Evolutionary conservation across 768 basidiomycete species (phyloP).

Genomic region (Multifurca ochricompacta): DNA sequence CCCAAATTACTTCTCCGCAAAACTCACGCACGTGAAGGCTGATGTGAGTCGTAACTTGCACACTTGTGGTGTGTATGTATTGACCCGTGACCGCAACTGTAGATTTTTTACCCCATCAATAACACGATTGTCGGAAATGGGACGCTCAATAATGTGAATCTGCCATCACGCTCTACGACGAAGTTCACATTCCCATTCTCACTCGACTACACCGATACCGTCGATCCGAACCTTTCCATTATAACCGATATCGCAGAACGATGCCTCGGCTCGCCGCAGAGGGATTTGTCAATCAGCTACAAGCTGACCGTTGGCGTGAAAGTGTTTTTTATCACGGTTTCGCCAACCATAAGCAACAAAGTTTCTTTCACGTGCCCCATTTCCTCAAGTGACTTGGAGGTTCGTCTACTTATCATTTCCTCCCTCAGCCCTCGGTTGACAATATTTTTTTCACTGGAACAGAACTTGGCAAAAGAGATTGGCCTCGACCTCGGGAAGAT

Average conservation of each 20-base stretch:
- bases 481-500: not conserved
- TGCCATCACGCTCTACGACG: constrained; percentile 44
- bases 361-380: constrained; percentile 63
- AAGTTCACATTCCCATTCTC: constrained; percentile 73
- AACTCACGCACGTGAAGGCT: constrained; percentile 55
- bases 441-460: not conserved
- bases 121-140: constrained; percentile 64
- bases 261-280: constrained; percentile 40
- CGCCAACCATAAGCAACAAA: constrained; percentile 54
- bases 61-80: not conserved
- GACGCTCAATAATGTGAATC: constrained; percentile 33
- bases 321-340: constrained; percentile 56
- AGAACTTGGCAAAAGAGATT: not conserved
- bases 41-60: constrained; percentile 34
- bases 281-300: constrained; percentile 52
- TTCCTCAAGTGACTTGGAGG: constrained; percentile 28
- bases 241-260: constrained; percentile 54
- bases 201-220: constrained; percentile 48
- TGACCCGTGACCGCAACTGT: constrained; percentile 13
- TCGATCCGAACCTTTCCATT: constrained; percentile 46
- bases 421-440: not conserved
- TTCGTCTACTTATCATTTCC: constrained; percentile 18
- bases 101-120: constrained; percentile 74
- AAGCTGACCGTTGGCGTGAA: constrained; percentile 63
- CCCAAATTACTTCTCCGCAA: constrained; percentile 72